phyloP scores from a whole-genome alignment of 1,284 basidiomycete species.

The Cutaneotrichosporon sp. region DNA sequence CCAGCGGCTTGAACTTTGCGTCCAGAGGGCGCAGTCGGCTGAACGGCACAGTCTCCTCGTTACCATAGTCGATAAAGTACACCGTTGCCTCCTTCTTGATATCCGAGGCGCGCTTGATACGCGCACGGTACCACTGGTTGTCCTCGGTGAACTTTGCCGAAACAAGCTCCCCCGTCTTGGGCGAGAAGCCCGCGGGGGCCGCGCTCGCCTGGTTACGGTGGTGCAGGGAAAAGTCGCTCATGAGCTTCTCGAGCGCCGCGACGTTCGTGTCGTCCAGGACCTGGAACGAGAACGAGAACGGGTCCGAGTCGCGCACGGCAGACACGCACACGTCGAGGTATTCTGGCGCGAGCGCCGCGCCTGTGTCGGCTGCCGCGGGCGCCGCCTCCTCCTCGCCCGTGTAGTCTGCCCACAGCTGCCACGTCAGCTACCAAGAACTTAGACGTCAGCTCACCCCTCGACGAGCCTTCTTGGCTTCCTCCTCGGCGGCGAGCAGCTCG shows the following conservation, averaged over 20 bases:
- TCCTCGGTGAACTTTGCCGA: constrained; percentile 64
- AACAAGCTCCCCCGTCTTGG: constrained; percentile 79
- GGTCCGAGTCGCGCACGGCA: constrained; percentile 70
- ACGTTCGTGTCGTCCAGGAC: constrained; percentile 78
- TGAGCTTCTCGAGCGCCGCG: constrained; percentile 81
- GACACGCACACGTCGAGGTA: constrained; percentile 90
- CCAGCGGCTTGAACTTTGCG: constrained; percentile 72
- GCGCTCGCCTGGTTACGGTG: constrained; percentile 60
- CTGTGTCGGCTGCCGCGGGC: constrained; percentile 46
- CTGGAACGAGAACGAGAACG: constrained; percentile 87
- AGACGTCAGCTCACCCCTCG: constrained; percentile 58
- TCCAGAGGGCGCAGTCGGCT: constrained; percentile 68
- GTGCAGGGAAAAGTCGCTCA: constrained; percentile 84
- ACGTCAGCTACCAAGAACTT: neutral
- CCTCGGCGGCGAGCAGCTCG: constrained; percentile 79
- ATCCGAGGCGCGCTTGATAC: constrained; percentile 71
- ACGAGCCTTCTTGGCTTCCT: constrained; percentile 68
- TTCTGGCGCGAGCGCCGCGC: constrained; percentile 63
- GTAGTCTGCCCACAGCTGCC: constrained; percentile 78
- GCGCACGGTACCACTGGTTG: constrained; percentile 89
- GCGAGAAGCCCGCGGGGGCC: constrained; percentile 62
- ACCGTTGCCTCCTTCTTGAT: constrained; percentile 61
- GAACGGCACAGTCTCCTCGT: constrained; percentile 77
- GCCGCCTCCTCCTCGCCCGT: constrained; percentile 59
- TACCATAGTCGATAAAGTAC: constrained; percentile 57